Conservation (phyloP, 352 stramenopile species). For the Aphanomyces cochlioides region DNA sequence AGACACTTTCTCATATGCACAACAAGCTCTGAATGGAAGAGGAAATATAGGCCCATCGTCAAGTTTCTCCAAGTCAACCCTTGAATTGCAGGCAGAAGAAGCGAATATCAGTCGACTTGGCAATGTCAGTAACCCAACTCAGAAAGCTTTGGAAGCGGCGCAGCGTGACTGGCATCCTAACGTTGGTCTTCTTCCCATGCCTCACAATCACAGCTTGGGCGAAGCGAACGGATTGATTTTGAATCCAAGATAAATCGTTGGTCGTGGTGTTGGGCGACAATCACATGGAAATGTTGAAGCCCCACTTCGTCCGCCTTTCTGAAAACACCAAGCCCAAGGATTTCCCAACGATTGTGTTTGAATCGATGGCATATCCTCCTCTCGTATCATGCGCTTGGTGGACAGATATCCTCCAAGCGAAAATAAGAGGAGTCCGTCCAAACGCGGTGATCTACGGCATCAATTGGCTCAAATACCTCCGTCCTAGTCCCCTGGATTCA, state of each 20-base stretch:
- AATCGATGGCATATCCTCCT: background rate
- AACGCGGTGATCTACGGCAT: background rate
- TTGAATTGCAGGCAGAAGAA: background rate
- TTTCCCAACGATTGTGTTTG: constrained; percentile 26
- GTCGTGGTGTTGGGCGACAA: constrained; percentile 25
- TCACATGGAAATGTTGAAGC: constrained; percentile 19
- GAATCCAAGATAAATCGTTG: constrained; percentile 8
- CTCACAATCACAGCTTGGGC: background rate
- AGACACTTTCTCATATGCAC: constrained; percentile 3
- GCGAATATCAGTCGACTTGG: background rate
- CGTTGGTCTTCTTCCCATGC: background rate
- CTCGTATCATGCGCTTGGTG: background rate
- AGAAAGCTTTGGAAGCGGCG: background rate
- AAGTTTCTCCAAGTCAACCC: background rate
- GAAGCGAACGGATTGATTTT: constrained; percentile 7
- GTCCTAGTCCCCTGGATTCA: background rate
- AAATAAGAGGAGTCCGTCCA: constrained; percentile 10
- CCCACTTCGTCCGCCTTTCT: constrained; percentile 7
- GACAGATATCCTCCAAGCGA: constrained; percentile 18
- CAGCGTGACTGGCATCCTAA: background rate
- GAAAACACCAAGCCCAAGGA: background rate
- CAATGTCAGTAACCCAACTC: background rate
- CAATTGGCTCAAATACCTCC: constrained; percentile 1
- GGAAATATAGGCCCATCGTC: background rate
- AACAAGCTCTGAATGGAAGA: background rate